Base-by-base conservation (phyloP, 1,284 basidiomycete genomes). In the Leccinum fallax region DNA sequence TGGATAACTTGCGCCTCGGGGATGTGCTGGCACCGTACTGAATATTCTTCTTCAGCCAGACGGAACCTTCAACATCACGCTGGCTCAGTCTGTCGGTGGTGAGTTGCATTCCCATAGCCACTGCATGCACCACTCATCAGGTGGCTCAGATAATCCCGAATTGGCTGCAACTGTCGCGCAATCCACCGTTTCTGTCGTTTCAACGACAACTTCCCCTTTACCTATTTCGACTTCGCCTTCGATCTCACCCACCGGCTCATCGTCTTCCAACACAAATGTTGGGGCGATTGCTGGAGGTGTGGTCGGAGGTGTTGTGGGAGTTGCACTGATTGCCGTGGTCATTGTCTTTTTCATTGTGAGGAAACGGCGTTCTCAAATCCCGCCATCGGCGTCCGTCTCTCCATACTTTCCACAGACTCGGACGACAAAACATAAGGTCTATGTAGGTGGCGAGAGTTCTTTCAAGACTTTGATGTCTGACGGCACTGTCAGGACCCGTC, bases 231-330 rank as follows among this genome's bases (percentile, higher is more conserved):
- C 48, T 24, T 53, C 10, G n/a, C 5, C 51, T 26, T 53, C 28
- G n/a, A 19, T 30, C 28, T 13, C 30, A 30, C 51, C 51, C 28
- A 0, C 9, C 1, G 28, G 51, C 28, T 6, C 51, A n/a, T n/a
- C 21, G 24, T 24, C 51, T 26, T 30, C 51, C 2, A 63, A 13
- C 10, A 62, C 64, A 15, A 59, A 66, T 28, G 53, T 63, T 0
- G 74, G 61, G 2, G 71, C 71, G 6, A 76, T 74, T 16, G 75
- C 70, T 1, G 76, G 69, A 7, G 79, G 79, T 16, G 74, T 80
- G 5, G 71, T 82, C 10, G 81, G 81, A 34, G 81, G 75, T 32
- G 55, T 78, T 5, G 61, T 77, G 1, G 71, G 69, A 9, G 57
- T 75, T 28, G 74, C 71, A 3, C 26, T 75, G 19, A 67, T 79